These are phyloP conservation scores for Tolypocladium inflatum DNA, from an alignment of 2,329 filamentous ascomycete species.

Conservation along the genomic window DNA sequence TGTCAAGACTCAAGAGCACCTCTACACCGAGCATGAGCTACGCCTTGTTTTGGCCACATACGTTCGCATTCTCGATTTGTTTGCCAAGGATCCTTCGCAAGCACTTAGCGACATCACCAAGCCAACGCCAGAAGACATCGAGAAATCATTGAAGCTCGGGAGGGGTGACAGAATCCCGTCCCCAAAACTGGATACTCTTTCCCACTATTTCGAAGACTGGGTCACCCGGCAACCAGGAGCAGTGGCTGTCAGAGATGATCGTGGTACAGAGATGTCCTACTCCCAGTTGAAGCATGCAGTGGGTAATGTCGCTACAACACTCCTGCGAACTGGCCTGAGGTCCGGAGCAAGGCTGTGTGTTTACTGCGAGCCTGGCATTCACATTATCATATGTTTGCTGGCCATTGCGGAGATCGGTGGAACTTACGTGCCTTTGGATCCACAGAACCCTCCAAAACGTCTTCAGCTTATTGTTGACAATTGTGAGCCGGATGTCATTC, in stretches of 20 bases:
- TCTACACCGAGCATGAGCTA: slow-evolving; percentile 1
- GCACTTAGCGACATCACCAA: not conserved
- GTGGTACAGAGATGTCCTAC: not conserved
- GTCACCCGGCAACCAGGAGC: not conserved
- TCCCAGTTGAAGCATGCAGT: not conserved
- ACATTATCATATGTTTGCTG: not conserved
- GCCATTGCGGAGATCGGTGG: not conserved
- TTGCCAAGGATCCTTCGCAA: not conserved
- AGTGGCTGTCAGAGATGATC: slow-evolving; percentile 1
- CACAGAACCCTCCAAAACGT: not conserved
- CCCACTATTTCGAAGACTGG: not conserved
- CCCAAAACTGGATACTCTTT: not conserved
- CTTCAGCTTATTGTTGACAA: not conserved
- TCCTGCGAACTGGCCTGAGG: not conserved
- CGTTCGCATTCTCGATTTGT: not conserved
- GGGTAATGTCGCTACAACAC: not conserved
- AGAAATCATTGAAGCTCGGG: not conserved
- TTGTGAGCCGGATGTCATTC: not conserved
- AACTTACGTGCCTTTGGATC: not conserved
- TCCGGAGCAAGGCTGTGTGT: not conserved
- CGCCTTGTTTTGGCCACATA: not conserved
- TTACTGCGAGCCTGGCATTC: not conserved
- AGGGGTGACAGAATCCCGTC: not conserved
- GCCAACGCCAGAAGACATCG: not conserved
- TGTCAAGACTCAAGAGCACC: slow-evolving; percentile 1